These are phyloP conservation scores for Alternaria solani DNA, from an alignment of 2,329 filamentous ascomycete species.

Conservation along the genomic window DNA sequence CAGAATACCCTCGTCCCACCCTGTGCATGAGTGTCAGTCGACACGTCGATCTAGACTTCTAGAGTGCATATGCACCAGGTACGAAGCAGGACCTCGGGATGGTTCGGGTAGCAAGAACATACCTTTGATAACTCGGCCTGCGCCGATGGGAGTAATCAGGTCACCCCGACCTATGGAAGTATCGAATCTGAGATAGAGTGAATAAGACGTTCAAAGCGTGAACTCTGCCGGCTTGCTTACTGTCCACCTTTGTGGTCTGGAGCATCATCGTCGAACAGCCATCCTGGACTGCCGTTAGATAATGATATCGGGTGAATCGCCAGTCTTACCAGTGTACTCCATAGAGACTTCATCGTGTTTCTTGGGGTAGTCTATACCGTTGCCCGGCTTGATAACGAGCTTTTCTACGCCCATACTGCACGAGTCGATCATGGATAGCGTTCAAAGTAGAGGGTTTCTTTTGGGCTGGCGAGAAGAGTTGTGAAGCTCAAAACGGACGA, in stretches of 20 bases:
- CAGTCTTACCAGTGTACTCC: conserved; percentile 74
- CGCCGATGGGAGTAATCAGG: conserved; percentile 80
- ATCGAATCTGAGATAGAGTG: conserved; percentile 74
- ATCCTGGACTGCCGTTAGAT: conserved; percentile 59
- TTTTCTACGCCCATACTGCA: conserved; percentile 70
- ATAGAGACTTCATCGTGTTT: conserved; percentile 80
- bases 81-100: neutral
- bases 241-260: conserved; percentile 71
- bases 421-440: neutral
- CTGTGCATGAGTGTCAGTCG: conserved; percentile 43
- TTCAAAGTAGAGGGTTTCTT: neutral
- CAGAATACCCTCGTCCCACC: conserved; percentile 73
- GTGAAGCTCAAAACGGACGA: neutral
- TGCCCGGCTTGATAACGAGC: conserved; percentile 68
- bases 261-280: conserved; percentile 72
- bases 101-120: conserved; percentile 37
- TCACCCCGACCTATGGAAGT: conserved; percentile 79
- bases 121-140: conserved; percentile 88
- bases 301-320: neutral
- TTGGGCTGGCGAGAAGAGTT: neutral
- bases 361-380: conserved; percentile 66
- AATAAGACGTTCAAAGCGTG: conserved; percentile 11
- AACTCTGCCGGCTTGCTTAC: conserved; percentile 61
- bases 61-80: conserved; percentile 9
- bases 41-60: conserved; percentile 12